phyloP scores from a whole-genome alignment of 305 asterid genomes.

The Caryopteris hybrid region DNA sequence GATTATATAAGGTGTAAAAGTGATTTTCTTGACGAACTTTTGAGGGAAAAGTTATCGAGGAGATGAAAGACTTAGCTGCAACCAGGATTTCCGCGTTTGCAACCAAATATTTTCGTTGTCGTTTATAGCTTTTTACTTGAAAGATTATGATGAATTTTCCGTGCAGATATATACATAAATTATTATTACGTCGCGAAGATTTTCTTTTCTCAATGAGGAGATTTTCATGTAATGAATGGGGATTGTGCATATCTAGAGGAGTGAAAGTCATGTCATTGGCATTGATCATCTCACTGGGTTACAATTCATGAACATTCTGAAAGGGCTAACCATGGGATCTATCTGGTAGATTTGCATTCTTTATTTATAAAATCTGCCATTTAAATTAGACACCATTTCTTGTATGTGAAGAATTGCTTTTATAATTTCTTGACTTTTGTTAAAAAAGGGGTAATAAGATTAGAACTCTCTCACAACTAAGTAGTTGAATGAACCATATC shows the following conservation, averaged over 20 bases:
- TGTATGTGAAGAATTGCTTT: not conserved
- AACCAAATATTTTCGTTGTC: constrained; percentile 2
- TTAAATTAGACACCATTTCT: not conserved
- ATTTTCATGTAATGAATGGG: constrained; percentile 25
- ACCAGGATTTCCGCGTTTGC: not conserved
- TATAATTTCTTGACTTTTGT: too few species aligned
- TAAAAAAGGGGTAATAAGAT: not conserved
- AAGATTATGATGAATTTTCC: not conserved
- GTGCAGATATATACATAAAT: not conserved
- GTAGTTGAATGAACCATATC: too few species aligned
- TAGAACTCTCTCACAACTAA: too few species aligned
- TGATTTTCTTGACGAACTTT: not conserved
- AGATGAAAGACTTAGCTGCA: constrained; percentile 9
- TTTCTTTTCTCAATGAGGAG: constrained; percentile 16
- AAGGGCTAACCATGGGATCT: constrained; percentile 15
- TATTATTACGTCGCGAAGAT: not conserved
- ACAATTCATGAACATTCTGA: constrained; percentile 2
- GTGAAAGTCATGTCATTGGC: not conserved
- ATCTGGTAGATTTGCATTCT: constrained; percentile 12
- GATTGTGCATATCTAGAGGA: constrained; percentile 16
- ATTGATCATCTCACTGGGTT: constrained; percentile 15
- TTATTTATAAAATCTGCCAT: not conserved
- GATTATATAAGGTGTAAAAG: constrained; percentile 4
- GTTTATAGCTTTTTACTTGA: not conserved
- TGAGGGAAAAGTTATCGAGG: not conserved